phyloP scores from a whole-genome alignment of 352 stramenopile species.

The Globisporangium acanthophoron region DNA sequence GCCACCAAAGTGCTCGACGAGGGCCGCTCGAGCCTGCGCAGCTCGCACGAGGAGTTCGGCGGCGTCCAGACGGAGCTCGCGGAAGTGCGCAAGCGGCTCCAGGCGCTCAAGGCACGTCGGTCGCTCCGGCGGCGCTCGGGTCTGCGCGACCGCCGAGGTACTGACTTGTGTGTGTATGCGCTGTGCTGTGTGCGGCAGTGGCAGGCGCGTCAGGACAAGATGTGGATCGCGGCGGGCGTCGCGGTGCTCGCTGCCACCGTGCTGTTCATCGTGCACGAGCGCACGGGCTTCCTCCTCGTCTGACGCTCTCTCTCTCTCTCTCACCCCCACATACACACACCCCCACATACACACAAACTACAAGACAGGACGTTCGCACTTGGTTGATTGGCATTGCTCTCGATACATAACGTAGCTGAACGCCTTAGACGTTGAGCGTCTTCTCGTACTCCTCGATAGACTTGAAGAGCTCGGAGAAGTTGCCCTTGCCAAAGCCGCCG shows the following conservation, averaged over 20 bases:
- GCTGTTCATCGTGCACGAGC: conserved; percentile 71
- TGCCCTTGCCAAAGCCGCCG: conserved; percentile 90
- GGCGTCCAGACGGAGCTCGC: conserved; percentile 51
- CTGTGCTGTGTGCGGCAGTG: conserved; percentile 27
- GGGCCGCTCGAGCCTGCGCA: conserved; percentile 47
- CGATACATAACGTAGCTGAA: too few relatives aligned
- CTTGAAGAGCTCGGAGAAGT: conserved; percentile 92
- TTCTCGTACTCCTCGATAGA: conserved; percentile 90
- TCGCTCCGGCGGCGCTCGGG: too few relatives aligned
- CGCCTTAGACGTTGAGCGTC: conserved; percentile 65
- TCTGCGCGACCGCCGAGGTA: background rate
- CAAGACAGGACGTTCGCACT: too few relatives aligned
- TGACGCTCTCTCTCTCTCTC: conserved; percentile 8
- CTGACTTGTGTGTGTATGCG: background rate
- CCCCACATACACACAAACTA: background rate
- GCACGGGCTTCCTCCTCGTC: conserved; percentile 62
- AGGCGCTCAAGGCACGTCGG: conserved; percentile 30
- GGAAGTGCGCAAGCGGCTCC: conserved; percentile 54
- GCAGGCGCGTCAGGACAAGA: conserved; percentile 67
- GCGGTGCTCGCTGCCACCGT: conserved; percentile 55
- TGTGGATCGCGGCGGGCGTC: conserved; percentile 74
- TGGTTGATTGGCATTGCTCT: background rate
- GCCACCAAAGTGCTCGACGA: conserved; percentile 70
- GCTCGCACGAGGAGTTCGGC: conserved; percentile 55
- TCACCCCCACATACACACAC: too few relatives aligned